Conservation (phyloP, 163 green algal genomes). For the Chlamydomonas reinhardtii region DNA sequence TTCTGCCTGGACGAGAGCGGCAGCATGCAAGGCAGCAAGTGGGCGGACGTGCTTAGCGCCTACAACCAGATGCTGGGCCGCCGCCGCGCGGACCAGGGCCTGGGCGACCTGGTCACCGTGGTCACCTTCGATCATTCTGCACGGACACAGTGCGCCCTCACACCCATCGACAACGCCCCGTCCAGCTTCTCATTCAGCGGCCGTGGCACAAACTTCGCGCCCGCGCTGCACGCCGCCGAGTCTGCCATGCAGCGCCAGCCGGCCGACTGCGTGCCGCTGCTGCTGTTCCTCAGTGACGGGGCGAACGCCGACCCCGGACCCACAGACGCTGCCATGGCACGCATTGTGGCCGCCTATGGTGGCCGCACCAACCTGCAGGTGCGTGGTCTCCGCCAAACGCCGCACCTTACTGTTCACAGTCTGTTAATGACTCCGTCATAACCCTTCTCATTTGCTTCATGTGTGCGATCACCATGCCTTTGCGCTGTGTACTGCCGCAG, state of each 20-base stretch:
- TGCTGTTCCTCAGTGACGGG: constrained; percentile 64
- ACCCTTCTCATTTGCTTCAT: too few relatives aligned
- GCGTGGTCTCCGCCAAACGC: too few relatives aligned
- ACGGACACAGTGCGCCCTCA: background rate
- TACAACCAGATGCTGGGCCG: constrained; percentile 46
- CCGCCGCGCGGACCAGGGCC: constrained; percentile 46
- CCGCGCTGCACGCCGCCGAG: background rate
- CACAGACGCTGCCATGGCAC: constrained; percentile 26
- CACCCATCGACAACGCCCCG: constrained; percentile 16
- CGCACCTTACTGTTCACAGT: too few relatives aligned
- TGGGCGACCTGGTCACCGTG: constrained; percentile 47
- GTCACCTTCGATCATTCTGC: constrained; percentile 34
- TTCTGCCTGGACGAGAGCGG: constrained; percentile 59
- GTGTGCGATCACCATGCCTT: too few relatives aligned
- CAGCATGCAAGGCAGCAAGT: constrained; percentile 49
- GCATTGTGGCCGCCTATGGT: background rate
- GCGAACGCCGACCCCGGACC: background rate
- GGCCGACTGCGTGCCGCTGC: constrained; percentile 48
- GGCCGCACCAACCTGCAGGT: constrained; percentile 46
- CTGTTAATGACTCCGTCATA: too few relatives aligned
- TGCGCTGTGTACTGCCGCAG: too few relatives aligned
- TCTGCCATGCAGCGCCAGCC: background rate
- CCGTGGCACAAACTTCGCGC: constrained; percentile 51
- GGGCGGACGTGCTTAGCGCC: constrained; percentile 41
- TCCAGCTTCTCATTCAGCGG: background rate